phyloP scores from a whole-genome alignment of 352 stramenopile genomes.

The Elongisporangium anandrum region DNA sequence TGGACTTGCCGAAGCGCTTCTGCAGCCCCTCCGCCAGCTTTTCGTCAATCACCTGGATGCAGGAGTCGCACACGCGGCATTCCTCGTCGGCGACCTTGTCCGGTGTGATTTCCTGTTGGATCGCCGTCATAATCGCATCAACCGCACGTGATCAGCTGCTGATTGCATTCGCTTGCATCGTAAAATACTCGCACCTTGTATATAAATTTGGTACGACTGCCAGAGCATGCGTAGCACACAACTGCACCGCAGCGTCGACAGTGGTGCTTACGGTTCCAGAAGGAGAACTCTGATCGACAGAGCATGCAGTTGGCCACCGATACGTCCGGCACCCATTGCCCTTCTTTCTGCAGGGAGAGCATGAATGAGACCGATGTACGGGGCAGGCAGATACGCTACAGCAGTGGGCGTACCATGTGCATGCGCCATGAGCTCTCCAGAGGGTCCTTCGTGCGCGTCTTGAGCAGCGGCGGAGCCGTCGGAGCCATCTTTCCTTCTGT shows the following conservation, averaged over 20 bases:
- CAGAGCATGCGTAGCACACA: conserved; percentile 76
- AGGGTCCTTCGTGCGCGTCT: conserved; percentile 75
- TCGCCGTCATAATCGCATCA: neutral
- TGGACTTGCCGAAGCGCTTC: conserved; percentile 62
- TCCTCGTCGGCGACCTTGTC: conserved; percentile 62
- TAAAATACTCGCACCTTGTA: conserved; percentile 45
- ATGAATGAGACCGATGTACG: conserved; percentile 4
- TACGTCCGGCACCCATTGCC: conserved; percentile 82
- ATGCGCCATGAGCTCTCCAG: conserved; percentile 83
- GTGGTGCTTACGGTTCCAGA: conserved; percentile 86
- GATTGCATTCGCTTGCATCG: neutral
- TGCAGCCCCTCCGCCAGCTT: conserved; percentile 73
- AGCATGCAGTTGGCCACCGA: conserved; percentile 78
- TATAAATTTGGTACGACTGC: conserved; percentile 79
- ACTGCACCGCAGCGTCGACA: conserved; percentile 83
- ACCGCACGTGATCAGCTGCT: neutral
- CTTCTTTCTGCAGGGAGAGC: conserved; percentile 44
- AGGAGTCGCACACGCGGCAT: conserved; percentile 74
- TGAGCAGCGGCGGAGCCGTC: conserved; percentile 48
- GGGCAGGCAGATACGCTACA: no score
- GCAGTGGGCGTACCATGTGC: conserved; percentile 71
- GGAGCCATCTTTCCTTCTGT: conserved; percentile 5
- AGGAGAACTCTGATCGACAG: conserved; percentile 79
- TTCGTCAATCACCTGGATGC: conserved; percentile 82
- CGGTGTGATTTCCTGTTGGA: conserved; percentile 51